These are phyloP conservation scores for Mycena capillaripes DNA, from an alignment of 768 basidiomycete genomes.

Conservation along the genomic window DNA sequence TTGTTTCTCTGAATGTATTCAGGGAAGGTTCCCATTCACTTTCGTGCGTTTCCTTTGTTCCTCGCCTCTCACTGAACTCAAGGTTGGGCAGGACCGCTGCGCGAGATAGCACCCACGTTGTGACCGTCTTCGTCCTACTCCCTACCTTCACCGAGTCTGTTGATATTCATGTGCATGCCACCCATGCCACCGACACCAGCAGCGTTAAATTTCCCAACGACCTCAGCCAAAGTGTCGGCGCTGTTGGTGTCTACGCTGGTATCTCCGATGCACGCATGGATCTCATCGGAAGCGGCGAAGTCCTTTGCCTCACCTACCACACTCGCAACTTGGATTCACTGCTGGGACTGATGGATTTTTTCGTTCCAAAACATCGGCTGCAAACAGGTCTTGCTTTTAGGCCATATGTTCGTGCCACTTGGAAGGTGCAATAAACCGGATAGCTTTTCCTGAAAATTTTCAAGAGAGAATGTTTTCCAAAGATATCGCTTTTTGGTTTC, in stretches of 20 bases:
- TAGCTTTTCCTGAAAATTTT: too few relatives aligned
- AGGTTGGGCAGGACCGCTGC: background rate
- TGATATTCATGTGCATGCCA: background rate
- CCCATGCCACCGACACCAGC: background rate
- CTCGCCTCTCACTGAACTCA: background rate
- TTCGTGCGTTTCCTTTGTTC: conserved; percentile 1
- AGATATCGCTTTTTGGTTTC: too few relatives aligned
- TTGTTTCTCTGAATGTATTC: background rate
- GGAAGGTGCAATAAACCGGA: too few relatives aligned
- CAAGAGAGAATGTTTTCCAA: too few relatives aligned
- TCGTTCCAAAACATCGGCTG: too few relatives aligned
- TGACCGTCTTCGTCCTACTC: conserved; percentile 8
- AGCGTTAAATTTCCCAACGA: background rate
- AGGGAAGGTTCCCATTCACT: conserved; percentile 4
- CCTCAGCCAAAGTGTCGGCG: conserved; percentile 5
- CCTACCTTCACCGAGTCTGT: background rate
- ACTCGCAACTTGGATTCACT: background rate
- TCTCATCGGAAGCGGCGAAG: background rate
- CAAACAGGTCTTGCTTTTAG: too few relatives aligned
- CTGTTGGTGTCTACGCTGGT: conserved; percentile 16
- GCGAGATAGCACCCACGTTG: background rate
- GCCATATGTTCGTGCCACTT: too few relatives aligned
- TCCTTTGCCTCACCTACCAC: conserved; percentile 20
- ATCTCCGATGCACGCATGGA: conserved; percentile 9
- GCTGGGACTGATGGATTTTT: too few relatives aligned